phyloP scores from a whole-genome alignment of 1,139 yeast species.

The Suhomyces yuchorum region DNA sequence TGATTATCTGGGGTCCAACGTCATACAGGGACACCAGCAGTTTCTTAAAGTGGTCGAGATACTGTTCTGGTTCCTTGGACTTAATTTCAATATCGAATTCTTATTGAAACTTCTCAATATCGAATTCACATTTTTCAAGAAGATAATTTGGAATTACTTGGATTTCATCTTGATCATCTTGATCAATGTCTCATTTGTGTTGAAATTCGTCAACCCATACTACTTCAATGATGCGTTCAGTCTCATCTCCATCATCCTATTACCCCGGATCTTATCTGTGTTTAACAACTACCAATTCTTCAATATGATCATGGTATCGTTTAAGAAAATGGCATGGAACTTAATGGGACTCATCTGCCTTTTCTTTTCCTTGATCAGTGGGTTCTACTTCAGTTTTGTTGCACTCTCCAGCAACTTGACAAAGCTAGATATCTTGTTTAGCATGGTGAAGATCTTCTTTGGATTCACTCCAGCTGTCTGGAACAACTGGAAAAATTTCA shows the following conservation, averaged over 20 bases:
- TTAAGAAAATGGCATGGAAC: conserved; percentile 57
- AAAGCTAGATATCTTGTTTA: conserved; percentile 54
- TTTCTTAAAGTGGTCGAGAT: conserved; percentile 21
- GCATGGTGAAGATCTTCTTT: conserved; percentile 56
- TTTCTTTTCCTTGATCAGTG: conserved; percentile 54
- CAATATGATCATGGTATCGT: conserved; percentile 54
- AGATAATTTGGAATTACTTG: conserved; percentile 46
- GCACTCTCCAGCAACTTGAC: conserved; percentile 51
- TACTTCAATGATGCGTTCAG: conserved; percentile 36
- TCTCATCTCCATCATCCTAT: conserved; percentile 52
- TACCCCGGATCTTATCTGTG: conserved; percentile 57
- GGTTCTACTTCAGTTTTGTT: conserved; percentile 59
- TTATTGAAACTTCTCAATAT: conserved; percentile 45
- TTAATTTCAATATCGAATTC: conserved; percentile 42
- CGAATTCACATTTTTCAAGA: conserved; percentile 39
- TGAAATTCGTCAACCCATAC: conserved; percentile 19
- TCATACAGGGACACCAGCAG: not conserved
- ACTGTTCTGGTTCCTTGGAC: conserved; percentile 38
- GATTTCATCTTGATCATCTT: conserved; percentile 37
- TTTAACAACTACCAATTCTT: conserved; percentile 58
- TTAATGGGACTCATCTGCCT: conserved; percentile 54
- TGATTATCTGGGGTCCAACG: not conserved
- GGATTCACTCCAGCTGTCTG: conserved; percentile 69
- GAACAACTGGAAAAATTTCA: conserved; percentile 58
- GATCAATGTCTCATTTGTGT: conserved; percentile 33